phyloP scores from a whole-genome alignment of 169 alveolate species.

The Theileria equi region DNA sequence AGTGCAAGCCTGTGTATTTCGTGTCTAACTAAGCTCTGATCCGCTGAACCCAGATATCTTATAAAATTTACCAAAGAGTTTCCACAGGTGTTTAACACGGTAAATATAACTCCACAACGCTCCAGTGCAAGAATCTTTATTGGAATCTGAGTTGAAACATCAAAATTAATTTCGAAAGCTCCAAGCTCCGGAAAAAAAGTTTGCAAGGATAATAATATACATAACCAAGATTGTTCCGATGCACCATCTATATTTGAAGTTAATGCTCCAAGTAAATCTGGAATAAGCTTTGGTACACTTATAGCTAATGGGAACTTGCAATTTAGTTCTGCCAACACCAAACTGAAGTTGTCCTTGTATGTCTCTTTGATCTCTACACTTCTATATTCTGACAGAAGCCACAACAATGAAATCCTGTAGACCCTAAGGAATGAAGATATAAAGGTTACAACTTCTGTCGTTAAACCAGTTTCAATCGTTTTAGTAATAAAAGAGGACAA shows the following conservation, averaged over 20 bases:
- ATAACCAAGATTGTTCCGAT: slow-evolving; percentile 37
- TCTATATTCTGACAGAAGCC: slow-evolving; percentile 47
- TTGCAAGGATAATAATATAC: slow-evolving; percentile 40
- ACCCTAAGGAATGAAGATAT: slow-evolving; percentile 39
- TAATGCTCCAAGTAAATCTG: slow-evolving; percentile 26
- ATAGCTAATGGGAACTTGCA: slow-evolving; percentile 62
- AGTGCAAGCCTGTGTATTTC: slow-evolving; percentile 16
- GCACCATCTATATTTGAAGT: slow-evolving; percentile 6
- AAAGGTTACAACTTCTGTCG: slow-evolving; percentile 6
- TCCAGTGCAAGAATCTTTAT: slow-evolving; percentile 41
- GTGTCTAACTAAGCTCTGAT: too few relatives aligned
- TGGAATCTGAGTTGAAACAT: slow-evolving; percentile 43
- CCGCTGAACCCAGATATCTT: too few relatives aligned
- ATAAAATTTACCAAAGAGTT: slow-evolving; percentile 17
- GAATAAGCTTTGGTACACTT: slow-evolving; percentile 26
- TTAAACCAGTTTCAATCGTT: background rate
- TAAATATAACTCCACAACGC: slow-evolving; percentile 15
- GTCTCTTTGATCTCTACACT: slow-evolving; percentile 10
- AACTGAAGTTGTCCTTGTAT: slow-evolving; percentile 32
- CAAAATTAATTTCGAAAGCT: slow-evolving; percentile 53
- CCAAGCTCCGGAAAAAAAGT: slow-evolving; percentile 57
- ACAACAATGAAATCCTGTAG: slow-evolving; percentile 29
- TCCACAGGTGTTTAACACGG: slow-evolving; percentile 35
- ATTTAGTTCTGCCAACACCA: slow-evolving; percentile 49
- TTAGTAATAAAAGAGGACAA: slow-evolving; percentile 8